phyloP scores from a whole-genome alignment of 2,329 filamentous ascomycete genomes.

The Cytospora piceicola region DNA sequence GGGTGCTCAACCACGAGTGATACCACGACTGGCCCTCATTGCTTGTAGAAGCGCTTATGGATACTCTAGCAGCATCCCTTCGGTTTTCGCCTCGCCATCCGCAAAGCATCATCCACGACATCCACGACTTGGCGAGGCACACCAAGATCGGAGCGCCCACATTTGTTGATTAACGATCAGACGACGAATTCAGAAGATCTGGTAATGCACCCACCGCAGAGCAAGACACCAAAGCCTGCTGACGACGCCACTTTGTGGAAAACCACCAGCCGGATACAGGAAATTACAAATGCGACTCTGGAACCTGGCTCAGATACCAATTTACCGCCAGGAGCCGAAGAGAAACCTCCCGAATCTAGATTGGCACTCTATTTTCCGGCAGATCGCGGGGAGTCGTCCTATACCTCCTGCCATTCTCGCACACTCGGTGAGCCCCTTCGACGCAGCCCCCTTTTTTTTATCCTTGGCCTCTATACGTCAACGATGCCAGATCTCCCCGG shows the following conservation, averaged over 20 bases:
- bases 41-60: background rate
- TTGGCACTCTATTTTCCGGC: conserved; percentile 5
- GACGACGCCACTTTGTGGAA: background rate
- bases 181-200: background rate
- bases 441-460: conserved; percentile 8
- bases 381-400: conserved; percentile 16
- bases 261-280: conserved; percentile 16
- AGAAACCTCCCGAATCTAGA: conserved; percentile 14
- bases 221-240: background rate
- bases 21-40: conserved; percentile 1
- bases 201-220: background rate
- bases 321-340: conserved; percentile 6
- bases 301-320: background rate
- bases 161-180: background rate
- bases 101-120: background rate
- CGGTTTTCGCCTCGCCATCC: background rate
- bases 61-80: background rate
- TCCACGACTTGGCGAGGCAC: background rate
- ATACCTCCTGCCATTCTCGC: conserved; percentile 11
- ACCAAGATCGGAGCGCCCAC: background rate
- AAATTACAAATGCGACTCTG: conserved; percentile 26
- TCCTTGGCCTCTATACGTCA: conserved; percentile 8
- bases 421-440: conserved; percentile 16
- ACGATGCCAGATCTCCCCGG: background rate
- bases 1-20: background rate